Evolutionary conservation across 495 filamentous ascomycete genomes (phyloP).

Genomic region (Lasiosphaeriaceae sp.): DNA sequence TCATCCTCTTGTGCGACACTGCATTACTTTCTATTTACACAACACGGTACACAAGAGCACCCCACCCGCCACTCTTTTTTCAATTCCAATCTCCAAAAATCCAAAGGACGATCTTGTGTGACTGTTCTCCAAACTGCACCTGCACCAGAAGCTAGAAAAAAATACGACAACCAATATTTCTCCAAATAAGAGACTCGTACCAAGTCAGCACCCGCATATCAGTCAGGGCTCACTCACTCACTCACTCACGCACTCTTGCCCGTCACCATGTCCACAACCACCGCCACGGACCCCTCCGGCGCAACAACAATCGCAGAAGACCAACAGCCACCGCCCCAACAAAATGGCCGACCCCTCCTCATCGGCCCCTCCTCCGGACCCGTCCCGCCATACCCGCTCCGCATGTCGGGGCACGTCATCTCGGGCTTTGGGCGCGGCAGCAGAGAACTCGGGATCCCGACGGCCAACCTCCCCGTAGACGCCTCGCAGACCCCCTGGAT

Average conservation of each 20-base stretch:
- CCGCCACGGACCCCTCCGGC: neutral
- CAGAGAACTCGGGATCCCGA: slow-evolving; percentile 94
- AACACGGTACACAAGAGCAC: no score
- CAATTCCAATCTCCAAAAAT: no score
- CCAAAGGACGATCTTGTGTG: no score
- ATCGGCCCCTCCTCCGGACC: slow-evolving; percentile 71
- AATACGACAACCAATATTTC: neutral
- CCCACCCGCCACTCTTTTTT: no score
- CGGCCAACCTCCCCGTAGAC: slow-evolving; percentile 89
- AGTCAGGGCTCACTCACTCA: no score
- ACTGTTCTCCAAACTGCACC: no score
- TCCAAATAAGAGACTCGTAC: no score
- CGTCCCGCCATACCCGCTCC: slow-evolving; percentile 71
- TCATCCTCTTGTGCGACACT: no score
- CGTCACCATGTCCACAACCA: neutral
- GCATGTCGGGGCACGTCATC: slow-evolving; percentile 77
- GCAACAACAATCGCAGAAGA: neutral
- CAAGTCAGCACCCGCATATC: no score
- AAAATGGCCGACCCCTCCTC: slow-evolving; percentile 50
- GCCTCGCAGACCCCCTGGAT: slow-evolving; percentile 65
- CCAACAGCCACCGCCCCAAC: slow-evolving; percentile 9
- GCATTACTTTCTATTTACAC: no score
- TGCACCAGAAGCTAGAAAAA: no score
- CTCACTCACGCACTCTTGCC: no score
- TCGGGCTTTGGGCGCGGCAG: slow-evolving; percentile 91